These are phyloP conservation scores for Magnusiomyces clavatus DNA, from an alignment of 1,139 yeast species.

Conservation along the genomic window DNA sequence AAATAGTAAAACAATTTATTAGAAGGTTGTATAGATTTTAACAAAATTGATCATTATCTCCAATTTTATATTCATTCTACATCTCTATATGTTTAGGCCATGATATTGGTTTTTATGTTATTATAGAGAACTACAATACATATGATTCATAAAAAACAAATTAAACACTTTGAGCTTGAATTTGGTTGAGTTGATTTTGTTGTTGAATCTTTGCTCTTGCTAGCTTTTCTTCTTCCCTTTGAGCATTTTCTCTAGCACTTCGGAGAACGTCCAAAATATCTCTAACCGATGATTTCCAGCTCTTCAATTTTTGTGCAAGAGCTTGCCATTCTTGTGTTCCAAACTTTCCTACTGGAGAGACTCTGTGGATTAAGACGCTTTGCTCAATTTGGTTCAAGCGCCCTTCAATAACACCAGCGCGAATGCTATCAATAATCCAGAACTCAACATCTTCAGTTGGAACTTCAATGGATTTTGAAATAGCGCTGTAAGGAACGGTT, in stretches of 20 bases:
- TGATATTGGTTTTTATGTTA: too few relatives aligned
- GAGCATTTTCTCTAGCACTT: constrained; percentile 28
- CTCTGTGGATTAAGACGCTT: constrained; percentile 34
- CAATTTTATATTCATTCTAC: too few relatives aligned
- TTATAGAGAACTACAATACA: not conserved
- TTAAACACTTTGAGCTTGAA: constrained; percentile 6
- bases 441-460: constrained; percentile 33
- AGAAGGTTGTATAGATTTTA: too few relatives aligned
- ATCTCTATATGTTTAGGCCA: too few relatives aligned
- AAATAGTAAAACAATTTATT: too few relatives aligned
- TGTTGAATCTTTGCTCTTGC: constrained; percentile 7
- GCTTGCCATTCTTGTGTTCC: constrained; percentile 35
- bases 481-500: constrained; percentile 29
- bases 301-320: constrained; percentile 29
- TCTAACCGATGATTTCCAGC: constrained; percentile 34
- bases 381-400: constrained; percentile 36
- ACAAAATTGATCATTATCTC: too few relatives aligned
- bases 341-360: constrained; percentile 33
- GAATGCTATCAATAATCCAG: constrained; percentile 38
- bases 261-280: constrained; percentile 31
- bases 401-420: constrained; percentile 39
- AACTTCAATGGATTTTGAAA: constrained; percentile 31
- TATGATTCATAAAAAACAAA: not conserved
- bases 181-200: constrained; percentile 8
- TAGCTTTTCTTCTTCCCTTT: constrained; percentile 19